Evolutionary conservation across 495 filamentous ascomycete species (phyloP), one percentile per base, ranked within the genome.

Genomic region (Penicillium malachiteum): DNA sequence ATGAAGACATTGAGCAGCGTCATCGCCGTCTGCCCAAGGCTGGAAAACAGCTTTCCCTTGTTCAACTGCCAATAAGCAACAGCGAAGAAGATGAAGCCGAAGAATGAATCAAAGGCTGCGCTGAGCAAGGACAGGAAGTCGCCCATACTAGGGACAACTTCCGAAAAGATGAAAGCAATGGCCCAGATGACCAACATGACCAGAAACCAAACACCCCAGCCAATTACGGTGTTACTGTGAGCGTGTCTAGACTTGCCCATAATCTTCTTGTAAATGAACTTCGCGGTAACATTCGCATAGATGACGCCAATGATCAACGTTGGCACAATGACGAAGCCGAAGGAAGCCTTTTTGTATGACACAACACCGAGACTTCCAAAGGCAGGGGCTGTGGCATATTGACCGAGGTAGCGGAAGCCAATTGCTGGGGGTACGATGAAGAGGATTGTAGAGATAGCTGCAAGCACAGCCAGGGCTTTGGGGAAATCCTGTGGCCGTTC

Each of bases 341-440:
- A 72, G 33, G 74, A 82, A 0, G 76, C 74, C 41, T 78, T 77
- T 58, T 82, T 83, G 57, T 73, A 68, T 52, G 70, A 72, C 14
- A 62, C 72, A 13, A 66, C 59, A 3, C 74, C 74, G 11, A 84
- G 63, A 56, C 71, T 76, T 13, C 72, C 72, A 56, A 85, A 82
- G 1, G 82, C 76, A 0, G 82, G 82, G 0, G 75, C 74, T 0
- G 72, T 71, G 31, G 79, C 65, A 32, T 71, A 75, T 48, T 77
- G 69, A 8, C 81, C 81, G 3, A 84, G 58, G 50, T 81, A 83
- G 2, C 69, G 64, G 69, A 83, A 85, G 9, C 76, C 69, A 18
- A 80, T 76, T 6, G 73, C 70, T 0, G 81, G 78, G 9, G 81
- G 80, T 7, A 84, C 73, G 34, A 76, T 75, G 58, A 82, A 85